phyloP scores from a whole-genome alignment of 192 early-diverging fungal genomes.

The Dispira parvispora region DNA sequence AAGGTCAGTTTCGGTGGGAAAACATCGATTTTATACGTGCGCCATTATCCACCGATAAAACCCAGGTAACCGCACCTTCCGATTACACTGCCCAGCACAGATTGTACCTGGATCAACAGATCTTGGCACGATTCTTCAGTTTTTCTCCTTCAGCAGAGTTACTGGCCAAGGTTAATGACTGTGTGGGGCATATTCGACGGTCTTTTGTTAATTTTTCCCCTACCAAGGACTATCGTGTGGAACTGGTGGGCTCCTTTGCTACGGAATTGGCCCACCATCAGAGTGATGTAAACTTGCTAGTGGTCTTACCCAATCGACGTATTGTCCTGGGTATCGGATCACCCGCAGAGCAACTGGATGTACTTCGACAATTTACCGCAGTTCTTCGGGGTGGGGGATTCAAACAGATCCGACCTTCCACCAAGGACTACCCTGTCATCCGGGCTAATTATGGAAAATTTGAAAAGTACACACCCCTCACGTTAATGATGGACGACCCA shows the following conservation, averaged over 20 bases:
- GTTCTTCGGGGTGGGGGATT: background rate
- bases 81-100: background rate
- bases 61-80: background rate
- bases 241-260: slow-evolving; percentile 3
- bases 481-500: background rate
- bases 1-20: background rate
- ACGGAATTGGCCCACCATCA: background rate
- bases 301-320: background rate
- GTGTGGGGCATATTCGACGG: background rate
- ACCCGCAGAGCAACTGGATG: background rate
- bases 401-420: background rate
- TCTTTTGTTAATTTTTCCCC: background rate
- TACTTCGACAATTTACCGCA: background rate
- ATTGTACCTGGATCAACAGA: background rate
- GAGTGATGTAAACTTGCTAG: background rate
- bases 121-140: background rate
- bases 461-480: background rate
- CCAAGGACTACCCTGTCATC: background rate
- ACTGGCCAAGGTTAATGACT: background rate
- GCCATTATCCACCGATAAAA: background rate
- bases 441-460: background rate
- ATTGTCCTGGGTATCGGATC: background rate
- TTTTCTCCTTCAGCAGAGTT: background rate
- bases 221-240: background rate
- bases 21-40: background rate